Percentiles rank a stretch among this genome's conserved stretches.
Evolutionary conservation across 2,329 filamentous ascomycete genomes (phyloP).

Genomic region (Aspergillus sclerotialis): DNA sequence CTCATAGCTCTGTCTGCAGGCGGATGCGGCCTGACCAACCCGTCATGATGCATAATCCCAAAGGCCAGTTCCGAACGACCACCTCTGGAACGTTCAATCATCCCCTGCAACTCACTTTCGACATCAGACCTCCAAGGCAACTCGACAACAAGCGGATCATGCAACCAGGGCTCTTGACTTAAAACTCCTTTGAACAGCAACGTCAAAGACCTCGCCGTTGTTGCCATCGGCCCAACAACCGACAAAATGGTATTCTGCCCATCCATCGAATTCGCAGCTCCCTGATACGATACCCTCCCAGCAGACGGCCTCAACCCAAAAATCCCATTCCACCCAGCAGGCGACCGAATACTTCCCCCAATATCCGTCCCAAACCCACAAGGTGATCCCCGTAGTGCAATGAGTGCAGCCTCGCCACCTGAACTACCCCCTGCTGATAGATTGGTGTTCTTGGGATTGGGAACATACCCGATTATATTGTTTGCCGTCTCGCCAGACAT

Average conservation of each 20-base stretch:
- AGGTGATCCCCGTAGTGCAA: conserved; percentile 48
- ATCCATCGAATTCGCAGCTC: conserved; percentile 56
- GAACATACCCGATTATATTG: conserved; percentile 53
- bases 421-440: conserved; percentile 52
- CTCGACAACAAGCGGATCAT: conserved; percentile 59
- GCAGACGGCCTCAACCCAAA: conserved; percentile 50
- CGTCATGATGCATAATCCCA: conserved; percentile 49
- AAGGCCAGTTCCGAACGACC: conserved; percentile 42
- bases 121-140: conserved; percentile 56
- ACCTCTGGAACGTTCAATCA: conserved; percentile 29
- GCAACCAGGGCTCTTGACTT: conserved; percentile 55
- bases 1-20: conserved; percentile 51
- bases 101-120: conserved; percentile 27
- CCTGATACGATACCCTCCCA: conserved; percentile 50
- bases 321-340: conserved; percentile 53
- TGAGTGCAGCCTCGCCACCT: conserved; percentile 52
- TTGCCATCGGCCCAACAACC: conserved; percentile 57
- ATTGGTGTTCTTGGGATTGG: conserved; percentile 51
- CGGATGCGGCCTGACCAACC: conserved; percentile 46
- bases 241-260: conserved; percentile 59
- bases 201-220: conserved; percentile 47
- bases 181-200: conserved; percentile 53
- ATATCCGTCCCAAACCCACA: conserved; percentile 54
- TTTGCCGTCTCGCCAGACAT: conserved; percentile 56
- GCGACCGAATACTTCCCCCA: conserved; percentile 52